These are phyloP conservation scores for Umbilicaria muhlenbergii DNA, from an alignment of 495 filamentous ascomycete genomes.

Conservation along the genomic window DNA sequence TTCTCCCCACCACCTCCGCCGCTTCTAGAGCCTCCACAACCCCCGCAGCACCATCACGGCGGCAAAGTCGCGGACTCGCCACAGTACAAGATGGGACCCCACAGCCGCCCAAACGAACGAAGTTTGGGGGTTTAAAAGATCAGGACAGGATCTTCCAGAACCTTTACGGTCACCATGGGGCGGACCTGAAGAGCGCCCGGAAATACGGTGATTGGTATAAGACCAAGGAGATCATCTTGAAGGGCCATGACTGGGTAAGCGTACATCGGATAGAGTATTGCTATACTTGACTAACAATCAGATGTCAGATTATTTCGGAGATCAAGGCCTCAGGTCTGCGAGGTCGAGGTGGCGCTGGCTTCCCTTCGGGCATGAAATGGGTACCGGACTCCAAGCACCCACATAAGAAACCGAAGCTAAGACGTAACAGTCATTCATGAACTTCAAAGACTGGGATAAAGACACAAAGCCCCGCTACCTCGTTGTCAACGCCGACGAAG, in stretches of 20 bases:
- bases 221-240: constrained; percentile 93
- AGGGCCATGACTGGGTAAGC: constrained; percentile 90
- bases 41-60: constrained; percentile 18
- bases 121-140: constrained; percentile 75
- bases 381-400: constrained; percentile 31
- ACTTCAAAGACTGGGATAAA: constrained; percentile 98
- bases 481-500: constrained; percentile 96
- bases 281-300: constrained; percentile 1
- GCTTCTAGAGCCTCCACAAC: constrained; percentile 17
- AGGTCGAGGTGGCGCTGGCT: constrained; percentile 93
- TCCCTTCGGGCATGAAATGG: constrained; percentile 98
- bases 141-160: constrained; percentile 99
- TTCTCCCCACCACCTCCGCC: constrained; percentile 30
- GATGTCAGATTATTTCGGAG: constrained; percentile 69
- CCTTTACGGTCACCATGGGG: constrained; percentile 81
- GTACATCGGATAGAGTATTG: constrained; percentile 2
- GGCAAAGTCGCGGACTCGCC: constrained; percentile 55
- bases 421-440: constrained; percentile 84
- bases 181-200: constrained; percentile 85
- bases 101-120: constrained; percentile 49
- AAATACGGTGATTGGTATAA: constrained; percentile 99
- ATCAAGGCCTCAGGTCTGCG: constrained; percentile 91
- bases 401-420: constrained; percentile 5
- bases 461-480: constrained; percentile 91
- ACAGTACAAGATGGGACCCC: constrained; percentile 62